Base-by-base conservation (phyloP, 1,284 basidiomycete genomes). In the Cutaneotrichosporon arboriforme region DNA sequence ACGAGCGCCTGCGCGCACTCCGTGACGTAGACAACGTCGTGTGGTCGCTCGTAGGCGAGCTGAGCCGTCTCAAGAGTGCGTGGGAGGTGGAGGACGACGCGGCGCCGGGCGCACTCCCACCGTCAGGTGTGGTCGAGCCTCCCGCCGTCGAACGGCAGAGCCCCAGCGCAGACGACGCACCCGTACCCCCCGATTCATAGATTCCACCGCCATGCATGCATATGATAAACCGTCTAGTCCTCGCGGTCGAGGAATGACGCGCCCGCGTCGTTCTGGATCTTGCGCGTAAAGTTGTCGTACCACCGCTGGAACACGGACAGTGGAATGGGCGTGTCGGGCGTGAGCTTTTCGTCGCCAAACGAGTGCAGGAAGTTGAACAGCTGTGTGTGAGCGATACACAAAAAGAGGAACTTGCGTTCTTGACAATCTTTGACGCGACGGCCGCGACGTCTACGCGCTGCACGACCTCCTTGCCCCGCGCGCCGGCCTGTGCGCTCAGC, bases 321-420 rank as follows among this genome's bases (percentile, higher is more conserved):
- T n/a, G 88, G 87, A 4, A 92, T 80, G 58, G 81, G 75, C 31
- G 81, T 81, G 43, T 88, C 83, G 1, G 83, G 81, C 55, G 79
- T 72, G 37, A 77, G 68, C 8, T 77, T 80, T 46, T 67, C 62
- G 23, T 73, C 72, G 8, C 78, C 80, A 66, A 92, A 94, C 1
- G 88, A 84, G 37, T 86, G 83, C 4, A 92, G 68, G 67, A 88
- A 92, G 67, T 90, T 90, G 77, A 91, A 84, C 41, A 93, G 76
- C 72, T 92, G 81, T 59, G 26, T 17, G 22, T 43, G 23, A 57
- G 50, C 23, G 26, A 31, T 10, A 31, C 26, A 31, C 26, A 10
- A 31, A 31, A 31, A 7, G 17, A n/a, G n/a, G n/a, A n/a, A 66
- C 73, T 58, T 37, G 73, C 73, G 67, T 76, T 75, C 59, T 72